Conservation (phyloP, 495 filamentous ascomycete genomes). For the Aspergillus heteromorphus region DNA sequence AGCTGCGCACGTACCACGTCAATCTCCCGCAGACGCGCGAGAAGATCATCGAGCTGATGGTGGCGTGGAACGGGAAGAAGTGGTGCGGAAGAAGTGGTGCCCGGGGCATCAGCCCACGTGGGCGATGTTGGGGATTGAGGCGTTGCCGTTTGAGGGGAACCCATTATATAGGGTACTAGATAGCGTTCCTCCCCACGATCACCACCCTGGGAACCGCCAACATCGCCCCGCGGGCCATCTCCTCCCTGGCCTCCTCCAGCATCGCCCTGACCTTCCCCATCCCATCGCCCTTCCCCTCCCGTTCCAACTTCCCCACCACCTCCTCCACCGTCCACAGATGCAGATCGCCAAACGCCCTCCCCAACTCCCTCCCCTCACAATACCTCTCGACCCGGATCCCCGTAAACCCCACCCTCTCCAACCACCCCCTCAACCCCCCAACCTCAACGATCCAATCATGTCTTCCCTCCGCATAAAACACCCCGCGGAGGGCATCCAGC, state of each 20-base stretch:
- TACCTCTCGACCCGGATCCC: conserved; percentile 4
- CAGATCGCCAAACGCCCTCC: neutral
- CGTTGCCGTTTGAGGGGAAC: conserved; percentile 14
- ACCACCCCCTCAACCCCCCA: conserved; percentile 5
- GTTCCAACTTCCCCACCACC: conserved; percentile 8
- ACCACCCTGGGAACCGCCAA: conserved; percentile 2
- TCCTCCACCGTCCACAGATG: conserved; percentile 13
- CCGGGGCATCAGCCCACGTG: conserved; percentile 12
- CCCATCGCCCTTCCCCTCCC: conserved; percentile 3
- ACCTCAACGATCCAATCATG: conserved; percentile 17
- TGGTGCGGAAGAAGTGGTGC: conserved; percentile 16
- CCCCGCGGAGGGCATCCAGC: conserved; percentile 10
- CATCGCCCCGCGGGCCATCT: conserved; percentile 12
- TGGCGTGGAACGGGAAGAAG: conserved; percentile 7
- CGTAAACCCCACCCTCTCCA: conserved; percentile 13
- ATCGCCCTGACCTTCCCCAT: conserved; percentile 8
- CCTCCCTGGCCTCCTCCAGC: conserved; percentile 12
- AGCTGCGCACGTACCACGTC: conserved; percentile 10
- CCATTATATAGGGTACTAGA: no score
- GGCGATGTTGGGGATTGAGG: conserved; percentile 12
- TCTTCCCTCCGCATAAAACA: conserved; percentile 9
- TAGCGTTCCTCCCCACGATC: neutral
- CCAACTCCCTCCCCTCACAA: conserved; percentile 7
- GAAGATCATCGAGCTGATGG: conserved; percentile 8
- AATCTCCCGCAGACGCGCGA: conserved; percentile 4